Evolutionary conservation across 2,329 filamentous ascomycete species (phyloP).

Genomic region (Aspergillus hiratsukae): DNA sequence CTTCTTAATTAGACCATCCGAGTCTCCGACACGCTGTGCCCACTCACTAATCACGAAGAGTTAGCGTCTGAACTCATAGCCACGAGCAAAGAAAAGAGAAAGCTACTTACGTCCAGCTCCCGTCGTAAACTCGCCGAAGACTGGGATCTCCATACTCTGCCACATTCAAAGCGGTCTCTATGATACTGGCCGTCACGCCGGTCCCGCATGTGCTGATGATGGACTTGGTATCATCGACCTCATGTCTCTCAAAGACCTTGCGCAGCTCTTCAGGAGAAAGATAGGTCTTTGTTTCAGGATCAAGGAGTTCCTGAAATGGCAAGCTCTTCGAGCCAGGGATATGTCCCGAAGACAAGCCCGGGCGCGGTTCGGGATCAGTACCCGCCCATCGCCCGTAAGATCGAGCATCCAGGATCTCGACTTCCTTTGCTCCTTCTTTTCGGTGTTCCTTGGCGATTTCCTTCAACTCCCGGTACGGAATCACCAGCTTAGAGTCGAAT

Average conservation of each 20-base stretch:
- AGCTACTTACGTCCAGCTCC: constrained; percentile 86
- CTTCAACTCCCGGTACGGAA: constrained; percentile 76
- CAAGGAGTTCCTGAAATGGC: constrained; percentile 73
- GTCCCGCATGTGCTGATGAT: constrained; percentile 89
- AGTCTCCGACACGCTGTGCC: constrained; percentile 46
- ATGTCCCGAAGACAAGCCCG: constrained; percentile 82
- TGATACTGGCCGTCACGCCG: constrained; percentile 85
- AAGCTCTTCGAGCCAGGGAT: constrained; percentile 84
- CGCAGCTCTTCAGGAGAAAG: constrained; percentile 67
- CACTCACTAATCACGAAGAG: constrained; percentile 39
- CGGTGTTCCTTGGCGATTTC: constrained; percentile 70
- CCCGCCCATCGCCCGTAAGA: constrained; percentile 76
- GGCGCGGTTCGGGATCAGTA: constrained; percentile 76
- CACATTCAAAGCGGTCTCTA: constrained; percentile 80
- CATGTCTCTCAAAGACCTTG: constrained; percentile 72
- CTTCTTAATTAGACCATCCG: constrained; percentile 44
- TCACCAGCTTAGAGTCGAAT: constrained; percentile 62
- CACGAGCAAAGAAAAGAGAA: background rate
- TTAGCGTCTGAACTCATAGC: constrained; percentile 1
- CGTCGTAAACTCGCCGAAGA: constrained; percentile 79
- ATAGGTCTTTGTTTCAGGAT: constrained; percentile 76
- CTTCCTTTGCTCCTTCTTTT: constrained; percentile 75
- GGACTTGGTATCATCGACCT: constrained; percentile 71
- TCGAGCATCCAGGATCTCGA: constrained; percentile 87
- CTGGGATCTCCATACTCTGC: constrained; percentile 67